These are phyloP conservation scores for Boletus eberwhitei DNA, from an alignment of 768 basidiomycete genomes.

Conservation along the genomic window DNA sequence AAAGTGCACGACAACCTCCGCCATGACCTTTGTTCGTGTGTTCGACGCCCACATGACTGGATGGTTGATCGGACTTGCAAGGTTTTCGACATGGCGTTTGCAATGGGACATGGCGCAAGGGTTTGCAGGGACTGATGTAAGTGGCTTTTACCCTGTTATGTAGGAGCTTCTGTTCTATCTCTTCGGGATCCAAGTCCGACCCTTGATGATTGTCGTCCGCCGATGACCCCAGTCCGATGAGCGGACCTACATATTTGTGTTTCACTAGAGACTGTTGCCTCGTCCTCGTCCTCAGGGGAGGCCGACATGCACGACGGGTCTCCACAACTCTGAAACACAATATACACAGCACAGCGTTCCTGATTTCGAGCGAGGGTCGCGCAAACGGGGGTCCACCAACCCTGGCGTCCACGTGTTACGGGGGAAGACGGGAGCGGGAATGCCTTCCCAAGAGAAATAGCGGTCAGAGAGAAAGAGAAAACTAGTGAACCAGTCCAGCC, in stretches of 20 bases:
- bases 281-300: not conserved
- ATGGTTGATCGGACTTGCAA: constrained; percentile 1
- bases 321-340: constrained; percentile 9
- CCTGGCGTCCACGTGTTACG: not conserved
- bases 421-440: not conserved
- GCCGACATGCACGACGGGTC: not conserved
- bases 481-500: not conserved
- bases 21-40: not conserved
- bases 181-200: not conserved
- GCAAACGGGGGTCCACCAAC: not conserved
- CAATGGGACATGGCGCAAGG: not conserved
- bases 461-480: not conserved
- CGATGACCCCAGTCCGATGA: constrained; percentile 4
- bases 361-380: constrained; percentile 1
- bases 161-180: not conserved
- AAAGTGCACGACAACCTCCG: not conserved
- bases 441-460: not conserved
- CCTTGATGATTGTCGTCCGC: constrained; percentile 6
- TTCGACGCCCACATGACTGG: not conserved
- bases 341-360: not conserved
- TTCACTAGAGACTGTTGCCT: not conserved
- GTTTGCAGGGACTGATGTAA: constrained; percentile 5
- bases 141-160: constrained; percentile 10
- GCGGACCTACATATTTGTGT: not conserved
- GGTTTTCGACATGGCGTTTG: not conserved